Base-by-base conservation (phyloP, 768 basidiomycete genomes). In the Pleurotus salmoneostramineus region DNA sequence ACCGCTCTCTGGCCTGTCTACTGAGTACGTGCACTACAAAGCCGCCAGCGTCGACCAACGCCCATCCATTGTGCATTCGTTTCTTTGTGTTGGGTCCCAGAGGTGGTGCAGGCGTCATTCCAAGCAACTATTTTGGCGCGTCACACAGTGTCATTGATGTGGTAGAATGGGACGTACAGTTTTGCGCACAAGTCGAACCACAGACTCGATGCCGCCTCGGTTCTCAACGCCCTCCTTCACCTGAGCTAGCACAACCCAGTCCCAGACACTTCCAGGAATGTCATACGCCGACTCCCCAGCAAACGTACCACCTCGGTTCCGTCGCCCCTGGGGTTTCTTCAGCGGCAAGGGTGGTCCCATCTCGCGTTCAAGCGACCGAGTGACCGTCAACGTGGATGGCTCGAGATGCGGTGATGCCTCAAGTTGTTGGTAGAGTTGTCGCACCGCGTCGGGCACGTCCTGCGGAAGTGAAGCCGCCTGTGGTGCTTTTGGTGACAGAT, bases 181-280 rank as follows among this genome's bases (percentile, higher is more conserved):
- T 72, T 88, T 92, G 61, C 90, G 76, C 31, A 91, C 80, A 10
- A 82, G 68, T 50, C 89, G 79, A 45, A 89, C 81, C 40, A 92
- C 83, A 6, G 85, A 83, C 65, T 92, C 89, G 56, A 93, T 85
- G 1, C 85, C 82, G 5, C 91, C 92, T 64, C 86, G 80, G 56
- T 81, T 84, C 74, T 93, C 91, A 5, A 89, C 89, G 6, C 91
- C 91, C 63, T 91, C 88, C 67, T 91, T 94, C 50, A 94, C 89
- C 77, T 93, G 89, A 3, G 86, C 90, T 58, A 85, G 74, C 10
- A 92, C 73, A 12, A 87, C 72, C 91, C 91, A 92, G 58, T 73
- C 80, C 91, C 91, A 92, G n/a, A 91, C 69, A 2, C 84, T 82
- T 12, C 77, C 75, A 0, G 76, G 74, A 2, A 77, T 74, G 17